Percentiles rank a stretch among this genome's conserved stretches.
Evolutionary conservation across 2,329 filamentous ascomycete genomes (phyloP).

Genomic region (Stachybotrys chlorohalonatus): DNA sequence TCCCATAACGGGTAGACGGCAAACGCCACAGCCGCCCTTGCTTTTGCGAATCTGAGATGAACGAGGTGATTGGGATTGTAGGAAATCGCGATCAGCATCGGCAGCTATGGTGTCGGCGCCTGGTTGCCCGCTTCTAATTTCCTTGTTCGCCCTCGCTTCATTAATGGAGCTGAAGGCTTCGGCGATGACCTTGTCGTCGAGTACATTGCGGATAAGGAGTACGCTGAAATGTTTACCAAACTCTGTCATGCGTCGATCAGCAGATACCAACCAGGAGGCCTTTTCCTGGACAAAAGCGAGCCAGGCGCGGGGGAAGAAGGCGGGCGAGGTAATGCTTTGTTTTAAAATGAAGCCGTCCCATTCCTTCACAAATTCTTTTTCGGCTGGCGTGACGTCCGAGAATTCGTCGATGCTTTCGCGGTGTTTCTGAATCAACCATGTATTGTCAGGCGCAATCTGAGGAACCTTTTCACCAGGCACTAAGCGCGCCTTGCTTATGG

Average conservation of each 20-base stretch:
- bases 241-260: conserved; percentile 38
- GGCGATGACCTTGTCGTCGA: conserved; percentile 34
- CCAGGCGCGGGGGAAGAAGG: conserved; percentile 43
- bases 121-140: conserved; percentile 3
- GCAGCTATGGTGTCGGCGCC: conserved; percentile 3
- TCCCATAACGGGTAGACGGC: conserved; percentile 37
- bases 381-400: conserved; percentile 41
- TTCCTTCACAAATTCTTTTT: conserved; percentile 49
- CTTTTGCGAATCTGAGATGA: conserved; percentile 30
- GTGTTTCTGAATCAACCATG: conserved; percentile 51
- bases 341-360: conserved; percentile 48
- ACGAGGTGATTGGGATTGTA: conserved; percentile 18
- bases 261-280: conserved; percentile 41
- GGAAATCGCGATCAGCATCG: conserved; percentile 3
- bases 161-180: conserved; percentile 34
- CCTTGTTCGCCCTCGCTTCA: conserved; percentile 24
- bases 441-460: conserved; percentile 32
- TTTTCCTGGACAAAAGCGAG: conserved; percentile 41
- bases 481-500: conserved; percentile 44
- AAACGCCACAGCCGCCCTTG: conserved; percentile 36
- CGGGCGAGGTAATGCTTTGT: conserved; percentile 40
- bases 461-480: conserved; percentile 39
- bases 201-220: conserved; percentile 37
- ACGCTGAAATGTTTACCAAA: conserved; percentile 46
- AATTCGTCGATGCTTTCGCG: conserved; percentile 49